Evolutionary conservation across 768 basidiomycete species (phyloP).

Genomic region (Coprinopsis strossmayeri): DNA sequence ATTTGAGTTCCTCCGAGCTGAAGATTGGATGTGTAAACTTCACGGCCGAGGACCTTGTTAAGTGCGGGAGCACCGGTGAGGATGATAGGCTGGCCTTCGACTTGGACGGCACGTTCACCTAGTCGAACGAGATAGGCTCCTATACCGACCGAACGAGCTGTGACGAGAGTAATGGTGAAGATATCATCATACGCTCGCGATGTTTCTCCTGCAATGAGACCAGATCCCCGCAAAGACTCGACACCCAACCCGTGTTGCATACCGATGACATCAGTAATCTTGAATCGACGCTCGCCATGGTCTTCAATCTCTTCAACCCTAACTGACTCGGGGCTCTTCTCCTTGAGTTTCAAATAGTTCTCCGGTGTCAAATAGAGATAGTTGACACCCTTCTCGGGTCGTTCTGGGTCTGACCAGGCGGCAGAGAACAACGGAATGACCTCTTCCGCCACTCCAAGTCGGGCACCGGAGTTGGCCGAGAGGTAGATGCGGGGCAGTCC

Average conservation of each 20-base stretch:
- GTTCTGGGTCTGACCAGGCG: conserved; percentile 77
- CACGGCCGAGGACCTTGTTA: conserved; percentile 98
- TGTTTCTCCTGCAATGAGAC: conserved; percentile 97
- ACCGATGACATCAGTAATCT: conserved; percentile 95
- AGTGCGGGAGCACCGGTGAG: conserved; percentile 94
- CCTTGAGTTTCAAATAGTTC: conserved; percentile 82
- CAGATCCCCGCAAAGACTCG: conserved; percentile 92
- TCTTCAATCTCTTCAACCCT: conserved; percentile 81
- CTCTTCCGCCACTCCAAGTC: conserved; percentile 94
- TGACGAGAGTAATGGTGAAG: conserved; percentile 98
- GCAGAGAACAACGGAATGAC: conserved; percentile 80
- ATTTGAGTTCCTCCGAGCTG: conserved; percentile 99
- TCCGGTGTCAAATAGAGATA: conserved; percentile 95
- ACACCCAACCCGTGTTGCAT: conserved; percentile 97
- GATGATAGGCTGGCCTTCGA: conserved; percentile 99
- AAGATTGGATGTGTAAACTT: conserved; percentile 97
- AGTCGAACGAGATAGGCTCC: conserved; percentile 98
- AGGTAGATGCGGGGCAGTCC: conserved; percentile 96
- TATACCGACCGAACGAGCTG: conserved; percentile 97
- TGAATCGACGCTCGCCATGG: conserved; percentile 82
- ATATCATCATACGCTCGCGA: conserved; percentile 99
- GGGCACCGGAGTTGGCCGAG: conserved; percentile 97
- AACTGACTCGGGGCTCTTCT: conserved; percentile 74
- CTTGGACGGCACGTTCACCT: conserved; percentile 96
- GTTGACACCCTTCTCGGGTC: conserved; percentile 92